phyloP scores from a whole-genome alignment of 129 eudicot genomes.

The Lonicera japonica region DNA sequence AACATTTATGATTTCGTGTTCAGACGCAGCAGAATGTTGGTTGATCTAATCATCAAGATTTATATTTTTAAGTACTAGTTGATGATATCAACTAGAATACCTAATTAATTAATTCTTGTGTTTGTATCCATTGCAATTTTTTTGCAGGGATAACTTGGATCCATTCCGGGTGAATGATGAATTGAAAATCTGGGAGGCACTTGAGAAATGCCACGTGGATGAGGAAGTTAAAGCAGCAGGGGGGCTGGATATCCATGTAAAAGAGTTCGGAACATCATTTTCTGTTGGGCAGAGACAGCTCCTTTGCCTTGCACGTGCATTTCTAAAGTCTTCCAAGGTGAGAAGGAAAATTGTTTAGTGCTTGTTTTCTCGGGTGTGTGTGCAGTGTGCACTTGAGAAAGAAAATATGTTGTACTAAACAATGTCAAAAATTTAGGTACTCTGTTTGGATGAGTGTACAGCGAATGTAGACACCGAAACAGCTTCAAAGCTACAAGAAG shows the following conservation, averaged over 20 bases:
- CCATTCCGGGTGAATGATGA: conserved; percentile 54
- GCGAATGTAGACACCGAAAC: conserved; percentile 90
- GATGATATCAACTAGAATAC: background rate
- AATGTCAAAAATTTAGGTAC: conserved; percentile 43
- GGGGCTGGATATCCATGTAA: conserved; percentile 70
- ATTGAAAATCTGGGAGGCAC: conserved; percentile 58
- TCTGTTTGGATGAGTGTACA: conserved; percentile 95
- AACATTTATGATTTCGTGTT: background rate
- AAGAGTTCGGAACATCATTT: conserved; percentile 75
- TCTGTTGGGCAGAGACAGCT: conserved; percentile 95
- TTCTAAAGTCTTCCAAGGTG: conserved; percentile 83
- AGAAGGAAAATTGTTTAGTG: background rate
- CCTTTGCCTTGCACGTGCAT: conserved; percentile 96
- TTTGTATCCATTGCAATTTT: conserved; percentile 5
- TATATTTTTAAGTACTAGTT: background rate
- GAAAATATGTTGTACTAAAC: background rate
- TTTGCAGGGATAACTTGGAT: conserved; percentile 74
- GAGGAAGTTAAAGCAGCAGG: conserved; percentile 65
- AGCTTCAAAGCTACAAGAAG: conserved; percentile 65
- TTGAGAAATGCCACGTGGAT: conserved; percentile 71
- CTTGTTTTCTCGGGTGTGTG: background rate
- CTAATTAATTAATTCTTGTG: background rate
- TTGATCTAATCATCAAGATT: background rate
- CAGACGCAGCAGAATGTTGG: background rate
- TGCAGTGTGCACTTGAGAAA: background rate